These are phyloP conservation scores for Anisodus acutangulus DNA, from an alignment of 257 asterid genomes.

Conservation along the genomic window DNA sequence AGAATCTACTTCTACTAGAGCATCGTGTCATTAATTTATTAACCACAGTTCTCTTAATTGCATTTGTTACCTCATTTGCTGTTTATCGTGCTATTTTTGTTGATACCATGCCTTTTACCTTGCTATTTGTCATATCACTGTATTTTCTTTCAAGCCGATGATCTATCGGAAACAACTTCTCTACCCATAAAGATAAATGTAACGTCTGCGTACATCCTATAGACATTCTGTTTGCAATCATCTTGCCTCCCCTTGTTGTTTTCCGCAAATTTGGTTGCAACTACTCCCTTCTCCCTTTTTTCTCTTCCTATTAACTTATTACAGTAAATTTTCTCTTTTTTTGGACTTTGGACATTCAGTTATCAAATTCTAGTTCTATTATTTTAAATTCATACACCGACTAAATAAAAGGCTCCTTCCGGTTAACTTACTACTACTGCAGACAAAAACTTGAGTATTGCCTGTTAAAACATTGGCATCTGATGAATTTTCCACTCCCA, in stretches of 20 bases:
- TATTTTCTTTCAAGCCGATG: too few species aligned
- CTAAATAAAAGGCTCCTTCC: background rate
- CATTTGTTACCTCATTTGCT: too few species aligned
- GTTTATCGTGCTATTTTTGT: too few species aligned
- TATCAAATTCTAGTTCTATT: background rate
- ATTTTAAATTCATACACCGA: background rate
- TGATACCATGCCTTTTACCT: too few species aligned
- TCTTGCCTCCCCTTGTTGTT: constrained; percentile 45
- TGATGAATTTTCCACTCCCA: background rate
- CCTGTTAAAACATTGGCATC: constrained; percentile 2
- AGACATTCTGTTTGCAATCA: constrained; percentile 41
- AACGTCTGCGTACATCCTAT: background rate
- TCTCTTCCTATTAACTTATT: background rate
- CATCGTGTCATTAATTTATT: background rate
- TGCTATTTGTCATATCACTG: too few species aligned
- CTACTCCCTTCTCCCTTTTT: background rate
- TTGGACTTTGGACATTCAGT: background rate
- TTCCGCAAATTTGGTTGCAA: constrained; percentile 42
- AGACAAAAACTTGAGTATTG: background rate
- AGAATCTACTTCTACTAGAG: background rate
- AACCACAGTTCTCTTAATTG: background rate
- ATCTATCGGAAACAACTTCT: too few species aligned
- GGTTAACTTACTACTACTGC: background rate
- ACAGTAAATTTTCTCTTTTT: background rate
- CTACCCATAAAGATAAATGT: too few species aligned